Percentiles rank a stretch among this genome's conserved stretches.
These are phyloP conservation scores for Vicia faba DNA, from an alignment of 306 rosid species.

Conservation along the genomic window DNA sequence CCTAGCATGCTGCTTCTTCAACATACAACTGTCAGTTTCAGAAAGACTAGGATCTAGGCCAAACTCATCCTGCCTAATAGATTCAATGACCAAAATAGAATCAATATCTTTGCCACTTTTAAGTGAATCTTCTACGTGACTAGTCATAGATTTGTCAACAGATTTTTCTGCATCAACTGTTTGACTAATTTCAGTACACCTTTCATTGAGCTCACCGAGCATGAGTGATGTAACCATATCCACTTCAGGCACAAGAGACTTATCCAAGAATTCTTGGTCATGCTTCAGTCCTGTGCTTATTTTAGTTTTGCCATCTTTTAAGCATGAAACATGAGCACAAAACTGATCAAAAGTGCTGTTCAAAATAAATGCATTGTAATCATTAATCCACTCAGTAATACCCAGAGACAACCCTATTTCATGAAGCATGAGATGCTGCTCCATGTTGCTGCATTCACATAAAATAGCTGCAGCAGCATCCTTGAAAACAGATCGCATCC, in stretches of 20 bases:
- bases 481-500: constrained; percentile 71
- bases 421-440: constrained; percentile 84
- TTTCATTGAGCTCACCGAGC: constrained; percentile 34
- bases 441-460: constrained; percentile 62
- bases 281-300: constrained; percentile 33
- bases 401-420: constrained; percentile 83
- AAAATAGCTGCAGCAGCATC: constrained; percentile 76
- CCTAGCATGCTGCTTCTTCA: constrained; percentile 96
- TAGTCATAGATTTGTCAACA: constrained; percentile 36
- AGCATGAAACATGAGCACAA: constrained; percentile 42
- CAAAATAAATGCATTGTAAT: constrained; percentile 59
- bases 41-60: constrained; percentile 81
- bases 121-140: constrained; percentile 34
- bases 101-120: constrained; percentile 49
- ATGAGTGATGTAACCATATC: constrained; percentile 32
- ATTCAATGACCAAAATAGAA: constrained; percentile 69
- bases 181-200: constrained; percentile 32
- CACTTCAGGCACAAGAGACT: constrained; percentile 47
- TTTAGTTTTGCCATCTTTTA: constrained; percentile 41
- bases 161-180: constrained; percentile 38
- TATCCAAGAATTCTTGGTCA: constrained; percentile 39
- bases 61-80: constrained; percentile 90
- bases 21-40: constrained; percentile 60
- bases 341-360: constrained; percentile 33
- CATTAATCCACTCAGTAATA: constrained; percentile 77